These are phyloP conservation scores for Colletotrichum chlorophyti DNA, from an alignment of 2,329 filamentous ascomycete genomes.

Conservation along the genomic window DNA sequence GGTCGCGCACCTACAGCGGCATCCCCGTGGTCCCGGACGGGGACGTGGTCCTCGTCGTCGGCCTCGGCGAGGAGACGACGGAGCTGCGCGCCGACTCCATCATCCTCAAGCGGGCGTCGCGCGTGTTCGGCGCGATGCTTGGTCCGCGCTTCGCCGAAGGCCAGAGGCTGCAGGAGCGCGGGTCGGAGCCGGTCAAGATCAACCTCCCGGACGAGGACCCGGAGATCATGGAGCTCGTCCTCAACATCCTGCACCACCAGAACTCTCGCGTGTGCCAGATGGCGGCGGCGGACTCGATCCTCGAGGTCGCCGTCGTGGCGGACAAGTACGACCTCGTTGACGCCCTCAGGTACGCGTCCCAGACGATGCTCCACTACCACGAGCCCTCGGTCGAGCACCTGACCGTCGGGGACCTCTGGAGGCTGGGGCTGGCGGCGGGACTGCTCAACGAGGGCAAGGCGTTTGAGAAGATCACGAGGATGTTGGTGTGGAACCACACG, in stretches of 20 bases:
- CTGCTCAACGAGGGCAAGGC: constrained; percentile 22
- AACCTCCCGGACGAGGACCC: constrained; percentile 39
- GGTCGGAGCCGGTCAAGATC: constrained; percentile 32
- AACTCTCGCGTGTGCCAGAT: constrained; percentile 34
- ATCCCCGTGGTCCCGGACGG: constrained; percentile 27
- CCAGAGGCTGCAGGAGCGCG: constrained; percentile 24
- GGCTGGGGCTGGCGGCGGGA: constrained; percentile 21
- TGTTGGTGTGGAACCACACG: constrained; percentile 24
- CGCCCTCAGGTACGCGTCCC: constrained; percentile 22
- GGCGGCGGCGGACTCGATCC: constrained; percentile 35
- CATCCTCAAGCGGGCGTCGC: constrained; percentile 35
- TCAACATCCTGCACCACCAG: constrained; percentile 40
- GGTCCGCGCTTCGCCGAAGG: constrained; percentile 33
- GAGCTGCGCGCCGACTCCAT: constrained; percentile 29
- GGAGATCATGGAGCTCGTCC: constrained; percentile 37
- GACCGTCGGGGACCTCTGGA: constrained; percentile 26
- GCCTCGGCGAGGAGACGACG: constrained; percentile 18
- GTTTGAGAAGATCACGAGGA: constrained; percentile 25
- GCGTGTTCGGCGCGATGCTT: constrained; percentile 37
- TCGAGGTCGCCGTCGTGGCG: constrained; percentile 36
- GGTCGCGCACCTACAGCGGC: constrained; percentile 21
- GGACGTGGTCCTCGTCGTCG: constrained; percentile 34
- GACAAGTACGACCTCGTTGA: constrained; percentile 35
- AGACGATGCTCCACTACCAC: constrained; percentile 25
- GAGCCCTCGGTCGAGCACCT: constrained; percentile 24